Percentiles rank a stretch among this genome's conserved stretches.
These are phyloP conservation scores for Kwoniella botswanensis DNA, from an alignment of 768 basidiomycete species.

Conservation along the genomic window DNA sequence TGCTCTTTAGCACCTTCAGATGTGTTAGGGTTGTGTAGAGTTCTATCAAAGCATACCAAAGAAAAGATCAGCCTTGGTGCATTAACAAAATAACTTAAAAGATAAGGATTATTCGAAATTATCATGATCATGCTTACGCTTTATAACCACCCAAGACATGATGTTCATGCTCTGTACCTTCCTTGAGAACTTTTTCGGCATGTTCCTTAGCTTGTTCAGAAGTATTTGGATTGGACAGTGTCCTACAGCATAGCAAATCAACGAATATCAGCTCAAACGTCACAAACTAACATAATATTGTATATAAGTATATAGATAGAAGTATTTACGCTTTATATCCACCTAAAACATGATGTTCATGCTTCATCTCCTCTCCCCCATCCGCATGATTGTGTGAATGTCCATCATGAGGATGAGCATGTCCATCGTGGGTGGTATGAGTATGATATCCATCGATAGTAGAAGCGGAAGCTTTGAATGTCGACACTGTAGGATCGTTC, in stretches of 20 bases:
- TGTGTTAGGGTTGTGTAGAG: slow-evolving; percentile 34
- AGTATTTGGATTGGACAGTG: slow-evolving; percentile 33
- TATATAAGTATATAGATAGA: background rate
- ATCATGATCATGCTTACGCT: slow-evolving; percentile 20
- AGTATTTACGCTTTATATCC: slow-evolving; percentile 39
- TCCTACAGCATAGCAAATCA: slow-evolving; percentile 2
- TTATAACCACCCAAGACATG: slow-evolving; percentile 33
- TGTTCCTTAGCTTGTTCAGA: slow-evolving; percentile 36
- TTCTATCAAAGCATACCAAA: slow-evolving; percentile 4
- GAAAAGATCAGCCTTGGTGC: background rate
- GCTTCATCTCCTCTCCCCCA: slow-evolving; percentile 9
- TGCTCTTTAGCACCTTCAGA: slow-evolving; percentile 35
- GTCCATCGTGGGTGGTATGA: background rate
- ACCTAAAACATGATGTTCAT: slow-evolving; percentile 27
- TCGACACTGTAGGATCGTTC: background rate
- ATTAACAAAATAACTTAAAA: background rate
- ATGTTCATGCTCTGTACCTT: slow-evolving; percentile 22
- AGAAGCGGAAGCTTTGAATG: background rate
- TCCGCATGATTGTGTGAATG: background rate
- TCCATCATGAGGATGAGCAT: slow-evolving; percentile 5
- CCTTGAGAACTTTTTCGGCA: slow-evolving; percentile 25
- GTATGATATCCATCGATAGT: background rate
- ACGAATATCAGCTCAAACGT: background rate
- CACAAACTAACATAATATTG: too few relatives aligned
- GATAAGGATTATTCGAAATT: background rate